Evolutionary conservation across 257 asterid genomes (phyloP).

Genomic region (Solanum ossicruentum): DNA sequence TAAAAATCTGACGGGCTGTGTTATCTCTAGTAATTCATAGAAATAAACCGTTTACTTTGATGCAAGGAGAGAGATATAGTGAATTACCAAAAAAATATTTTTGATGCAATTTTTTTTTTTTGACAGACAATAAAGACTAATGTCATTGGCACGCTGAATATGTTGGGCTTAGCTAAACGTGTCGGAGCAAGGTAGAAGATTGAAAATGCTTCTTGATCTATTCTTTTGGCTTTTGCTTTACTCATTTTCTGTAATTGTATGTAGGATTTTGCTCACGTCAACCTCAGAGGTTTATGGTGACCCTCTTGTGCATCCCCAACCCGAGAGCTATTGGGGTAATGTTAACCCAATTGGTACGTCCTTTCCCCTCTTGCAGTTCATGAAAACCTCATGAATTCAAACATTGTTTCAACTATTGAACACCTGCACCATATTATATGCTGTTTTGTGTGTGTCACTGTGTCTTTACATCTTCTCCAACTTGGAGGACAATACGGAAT

Average conservation of each 20-base stretch:
- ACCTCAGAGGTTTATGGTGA: conserved; percentile 96
- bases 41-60: too few species aligned
- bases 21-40: too few species aligned
- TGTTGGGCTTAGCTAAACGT: conserved; percentile 95
- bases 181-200: conserved; percentile 75
- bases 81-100: neutral
- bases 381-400: neutral
- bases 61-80: neutral
- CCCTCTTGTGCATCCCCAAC: conserved; percentile 92
- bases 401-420: neutral
- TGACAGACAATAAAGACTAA: conserved; percentile 90
- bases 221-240: neutral
- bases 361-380: neutral
- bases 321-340: conserved; percentile 90
- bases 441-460: neutral
- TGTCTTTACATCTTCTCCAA: neutral
- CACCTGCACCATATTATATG: neutral
- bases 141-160: conserved; percentile 88
- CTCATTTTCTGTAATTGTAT: neutral
- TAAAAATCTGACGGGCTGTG: too few species aligned
- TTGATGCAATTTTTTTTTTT: neutral
- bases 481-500: neutral
- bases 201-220: neutral
- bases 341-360: conserved; percentile 87
- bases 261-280: conserved; percentile 82